These are phyloP conservation scores for Aschersonia sp. DNA, from an alignment of 2,329 filamentous ascomycete species.

Conservation along the genomic window DNA sequence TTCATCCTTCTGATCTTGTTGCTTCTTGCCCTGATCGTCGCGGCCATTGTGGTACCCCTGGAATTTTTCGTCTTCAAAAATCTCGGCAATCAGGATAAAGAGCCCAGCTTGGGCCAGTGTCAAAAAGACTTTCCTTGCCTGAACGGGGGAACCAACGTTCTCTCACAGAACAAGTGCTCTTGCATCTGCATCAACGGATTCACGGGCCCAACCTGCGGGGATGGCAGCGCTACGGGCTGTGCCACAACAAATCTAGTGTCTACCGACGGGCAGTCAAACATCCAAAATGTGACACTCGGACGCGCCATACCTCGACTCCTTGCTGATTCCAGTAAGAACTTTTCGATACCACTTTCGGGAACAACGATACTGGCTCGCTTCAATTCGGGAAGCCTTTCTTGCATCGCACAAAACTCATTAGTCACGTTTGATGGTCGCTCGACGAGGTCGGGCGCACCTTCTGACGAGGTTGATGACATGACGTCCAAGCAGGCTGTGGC, in stretches of 20 bases:
- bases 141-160: constrained; percentile 68
- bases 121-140: constrained; percentile 48
- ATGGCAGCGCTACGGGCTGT: constrained; percentile 32
- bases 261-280: constrained; percentile 22
- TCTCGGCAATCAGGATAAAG: constrained; percentile 18
- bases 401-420: constrained; percentile 71
- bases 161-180: constrained; percentile 54
- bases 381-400: constrained; percentile 61
- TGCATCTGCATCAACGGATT: constrained; percentile 88
- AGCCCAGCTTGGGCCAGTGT: constrained; percentile 35
- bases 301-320: constrained; percentile 65
- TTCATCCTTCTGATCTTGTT: constrained; percentile 54
- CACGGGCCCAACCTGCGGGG: constrained; percentile 42
- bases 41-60: constrained; percentile 68
- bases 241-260: constrained; percentile 31
- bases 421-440: constrained; percentile 62
- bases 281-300: constrained; percentile 65
- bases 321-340: constrained; percentile 47
- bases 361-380: constrained; percentile 61
- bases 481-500: neutral
- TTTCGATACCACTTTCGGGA: constrained; percentile 59
- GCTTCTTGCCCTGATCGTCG: constrained; percentile 57
- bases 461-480: constrained; percentile 1
- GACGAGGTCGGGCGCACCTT: constrained; percentile 13
- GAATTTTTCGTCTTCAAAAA: constrained; percentile 48